phyloP scores from a whole-genome alignment of 1,139 yeast genomes.

The Taphrina deformans region DNA sequence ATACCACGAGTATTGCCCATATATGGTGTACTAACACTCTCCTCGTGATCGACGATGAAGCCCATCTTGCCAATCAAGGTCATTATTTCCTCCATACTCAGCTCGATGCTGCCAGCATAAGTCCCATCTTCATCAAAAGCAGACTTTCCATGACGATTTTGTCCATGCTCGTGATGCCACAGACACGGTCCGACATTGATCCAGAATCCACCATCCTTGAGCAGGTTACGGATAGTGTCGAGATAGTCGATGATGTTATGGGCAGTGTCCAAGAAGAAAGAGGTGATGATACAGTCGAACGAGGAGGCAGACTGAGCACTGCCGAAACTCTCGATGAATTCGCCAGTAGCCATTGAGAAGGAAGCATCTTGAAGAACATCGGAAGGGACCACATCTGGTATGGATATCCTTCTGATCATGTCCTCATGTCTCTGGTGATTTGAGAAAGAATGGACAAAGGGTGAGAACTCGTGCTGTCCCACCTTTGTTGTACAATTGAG shows the following conservation, averaged over 20 bases:
- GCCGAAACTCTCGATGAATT: conserved; percentile 75
- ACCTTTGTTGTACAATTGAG: conserved; percentile 57
- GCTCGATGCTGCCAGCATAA: conserved; percentile 58
- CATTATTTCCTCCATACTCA: conserved; percentile 61
- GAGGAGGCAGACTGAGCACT: conserved; percentile 16
- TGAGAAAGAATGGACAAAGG: conserved; percentile 72
- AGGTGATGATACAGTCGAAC: conserved; percentile 62
- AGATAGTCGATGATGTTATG: conserved; percentile 70
- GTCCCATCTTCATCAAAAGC: conserved; percentile 44
- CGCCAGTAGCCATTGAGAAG: conserved; percentile 79
- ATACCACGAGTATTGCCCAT: conserved; percentile 57
- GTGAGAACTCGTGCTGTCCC: conserved; percentile 63
- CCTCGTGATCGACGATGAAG: conserved; percentile 55
- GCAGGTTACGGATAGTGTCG: conserved; percentile 56
- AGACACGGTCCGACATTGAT: conserved; percentile 80
- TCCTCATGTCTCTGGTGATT: conserved; percentile 56
- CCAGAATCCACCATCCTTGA: conserved; percentile 66
- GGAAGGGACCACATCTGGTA: conserved; percentile 50
- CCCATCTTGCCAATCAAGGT: conserved; percentile 55
- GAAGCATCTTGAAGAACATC: neutral
- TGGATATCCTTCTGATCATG: conserved; percentile 55
- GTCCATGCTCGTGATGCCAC: conserved; percentile 66
- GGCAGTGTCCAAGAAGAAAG: conserved; percentile 80
- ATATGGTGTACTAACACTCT: conserved; percentile 55
- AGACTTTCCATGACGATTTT: conserved; percentile 33